These are phyloP conservation scores for Nannizziopsis barbatae DNA, from an alignment of 2,329 filamentous ascomycete species.

Conservation along the genomic window DNA sequence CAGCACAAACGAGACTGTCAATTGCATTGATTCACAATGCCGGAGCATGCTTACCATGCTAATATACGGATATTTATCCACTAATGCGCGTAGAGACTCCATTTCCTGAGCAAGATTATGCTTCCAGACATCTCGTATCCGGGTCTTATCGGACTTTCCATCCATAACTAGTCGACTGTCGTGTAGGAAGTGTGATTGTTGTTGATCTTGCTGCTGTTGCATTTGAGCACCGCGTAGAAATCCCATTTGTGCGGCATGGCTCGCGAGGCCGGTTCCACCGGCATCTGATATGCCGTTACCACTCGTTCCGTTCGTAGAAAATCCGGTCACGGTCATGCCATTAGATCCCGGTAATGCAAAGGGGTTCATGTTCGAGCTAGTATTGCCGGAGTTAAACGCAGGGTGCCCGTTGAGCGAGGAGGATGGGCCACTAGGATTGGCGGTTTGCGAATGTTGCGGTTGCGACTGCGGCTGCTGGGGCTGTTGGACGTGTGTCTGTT, in stretches of 20 bases:
- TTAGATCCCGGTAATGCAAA: slow-evolving; percentile 48
- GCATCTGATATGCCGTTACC: slow-evolving; percentile 39
- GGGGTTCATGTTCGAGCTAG: slow-evolving; percentile 56
- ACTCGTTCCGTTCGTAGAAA: slow-evolving; percentile 43
- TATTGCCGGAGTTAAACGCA: slow-evolving; percentile 52
- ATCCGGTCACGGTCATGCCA: slow-evolving; percentile 48
- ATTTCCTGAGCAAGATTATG: slow-evolving; percentile 87
- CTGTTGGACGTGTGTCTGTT: slow-evolving; percentile 35
- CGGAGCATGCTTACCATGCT: slow-evolving; percentile 64
- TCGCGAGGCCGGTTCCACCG: slow-evolving; percentile 60
- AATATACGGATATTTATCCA: slow-evolving; percentile 89
- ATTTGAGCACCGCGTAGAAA: slow-evolving; percentile 65
- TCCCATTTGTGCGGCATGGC: slow-evolving; percentile 76
- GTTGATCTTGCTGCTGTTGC: slow-evolving; percentile 45
- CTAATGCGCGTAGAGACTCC: slow-evolving; percentile 65
- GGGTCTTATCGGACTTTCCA: slow-evolving; percentile 53
- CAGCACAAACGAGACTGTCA: slow-evolving; percentile 13
- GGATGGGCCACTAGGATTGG: slow-evolving; percentile 41
- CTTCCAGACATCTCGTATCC: slow-evolving; percentile 95
- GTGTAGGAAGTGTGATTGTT: slow-evolving; percentile 33
- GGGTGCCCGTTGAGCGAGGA: slow-evolving; percentile 56
- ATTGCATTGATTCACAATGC: neutral
- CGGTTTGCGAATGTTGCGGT: slow-evolving; percentile 37
- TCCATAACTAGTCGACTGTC: slow-evolving; percentile 45
- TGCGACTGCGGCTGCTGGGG: slow-evolving; percentile 38